These are phyloP conservation scores for Fusarium subglutinans DNA, from an alignment of 2,329 filamentous ascomycete genomes.

Conservation along the genomic window DNA sequence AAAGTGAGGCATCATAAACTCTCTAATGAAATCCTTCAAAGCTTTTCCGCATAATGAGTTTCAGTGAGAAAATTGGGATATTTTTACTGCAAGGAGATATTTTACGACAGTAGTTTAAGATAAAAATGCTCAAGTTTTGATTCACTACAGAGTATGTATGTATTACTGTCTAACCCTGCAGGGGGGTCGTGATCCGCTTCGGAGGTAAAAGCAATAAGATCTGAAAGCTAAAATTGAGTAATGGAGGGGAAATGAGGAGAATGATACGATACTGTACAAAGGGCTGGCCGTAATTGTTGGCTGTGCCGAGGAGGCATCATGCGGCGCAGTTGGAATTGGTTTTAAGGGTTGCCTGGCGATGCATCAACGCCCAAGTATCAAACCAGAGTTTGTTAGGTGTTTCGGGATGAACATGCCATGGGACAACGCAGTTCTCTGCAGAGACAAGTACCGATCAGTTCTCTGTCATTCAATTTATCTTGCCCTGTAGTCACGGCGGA, in stretches of 20 bases:
- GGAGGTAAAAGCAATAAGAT: not conserved
- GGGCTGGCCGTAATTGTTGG: not conserved
- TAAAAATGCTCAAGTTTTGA: not conserved
- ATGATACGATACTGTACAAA: not conserved
- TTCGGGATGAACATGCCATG: not conserved
- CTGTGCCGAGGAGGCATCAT: not conserved
- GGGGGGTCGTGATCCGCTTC: not conserved
- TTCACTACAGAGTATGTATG: not conserved
- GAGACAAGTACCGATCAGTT: not conserved
- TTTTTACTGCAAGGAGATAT: not conserved
- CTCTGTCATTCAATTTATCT: not conserved
- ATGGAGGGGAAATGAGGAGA: not conserved
- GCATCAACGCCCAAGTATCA: not conserved
- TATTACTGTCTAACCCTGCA: not conserved
- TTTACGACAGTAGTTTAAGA: not conserved
- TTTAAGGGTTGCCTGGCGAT: not conserved
- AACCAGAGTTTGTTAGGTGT: not conserved
- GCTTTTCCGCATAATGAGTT: not conserved
- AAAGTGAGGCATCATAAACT: not conserved
- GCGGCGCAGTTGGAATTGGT: conserved; percentile 4
- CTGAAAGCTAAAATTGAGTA: not conserved
- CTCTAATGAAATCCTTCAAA: not conserved
- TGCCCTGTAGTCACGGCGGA: not conserved
- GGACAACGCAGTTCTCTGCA: too few species aligned
- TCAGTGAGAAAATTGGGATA: not conserved